phyloP scores from a whole-genome alignment of 495 filamentous ascomycete genomes.

The Trichoderma erinaceum region DNA sequence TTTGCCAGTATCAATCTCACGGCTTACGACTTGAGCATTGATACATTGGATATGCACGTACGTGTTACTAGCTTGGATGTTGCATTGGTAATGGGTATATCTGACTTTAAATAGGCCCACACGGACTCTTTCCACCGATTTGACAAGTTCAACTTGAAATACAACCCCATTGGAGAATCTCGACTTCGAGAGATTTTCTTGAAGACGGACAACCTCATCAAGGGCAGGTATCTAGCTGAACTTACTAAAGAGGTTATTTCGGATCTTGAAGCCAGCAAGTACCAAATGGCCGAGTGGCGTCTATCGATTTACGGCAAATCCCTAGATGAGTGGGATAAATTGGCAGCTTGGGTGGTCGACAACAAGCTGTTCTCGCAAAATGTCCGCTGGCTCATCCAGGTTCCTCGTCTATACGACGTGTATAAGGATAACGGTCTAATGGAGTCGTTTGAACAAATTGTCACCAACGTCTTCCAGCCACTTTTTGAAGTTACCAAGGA shows the following conservation, averaged over 20 bases:
- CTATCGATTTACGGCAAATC: slow-evolving; percentile 93
- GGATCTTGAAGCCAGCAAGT: slow-evolving; percentile 98
- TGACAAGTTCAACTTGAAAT: slow-evolving; percentile 99
- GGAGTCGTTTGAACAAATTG: slow-evolving; percentile 81
- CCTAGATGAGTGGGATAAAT: slow-evolving; percentile 93
- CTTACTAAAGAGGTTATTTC: slow-evolving; percentile 97
- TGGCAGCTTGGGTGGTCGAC: slow-evolving; percentile 97
- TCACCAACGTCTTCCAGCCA: slow-evolving; percentile 88
- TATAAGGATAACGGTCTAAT: slow-evolving; percentile 86
- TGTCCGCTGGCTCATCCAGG: slow-evolving; percentile 94
- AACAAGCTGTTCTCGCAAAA: slow-evolving; percentile 97
- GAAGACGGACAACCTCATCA: slow-evolving; percentile 96
- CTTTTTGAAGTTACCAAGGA: slow-evolving; percentile 91
- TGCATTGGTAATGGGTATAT: neutral
- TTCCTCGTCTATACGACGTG: slow-evolving; percentile 90
- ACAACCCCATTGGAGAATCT: slow-evolving; percentile 95
- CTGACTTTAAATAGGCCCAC: slow-evolving; percentile 58
- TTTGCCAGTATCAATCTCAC: slow-evolving; percentile 96
- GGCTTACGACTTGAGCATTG: slow-evolving; percentile 96
- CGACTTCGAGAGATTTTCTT: slow-evolving; percentile 91
- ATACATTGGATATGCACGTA: slow-evolving; percentile 98
- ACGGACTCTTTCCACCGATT: slow-evolving; percentile 98
- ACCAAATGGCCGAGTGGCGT: slow-evolving; percentile 99
- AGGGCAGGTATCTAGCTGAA: slow-evolving; percentile 91
- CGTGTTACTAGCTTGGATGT: slow-evolving; percentile 25